Percentiles rank a stretch among this genome's conserved stretches.
phyloP scores from a whole-genome alignment of 345 rosid genomes.

The Syzygium grande region DNA sequence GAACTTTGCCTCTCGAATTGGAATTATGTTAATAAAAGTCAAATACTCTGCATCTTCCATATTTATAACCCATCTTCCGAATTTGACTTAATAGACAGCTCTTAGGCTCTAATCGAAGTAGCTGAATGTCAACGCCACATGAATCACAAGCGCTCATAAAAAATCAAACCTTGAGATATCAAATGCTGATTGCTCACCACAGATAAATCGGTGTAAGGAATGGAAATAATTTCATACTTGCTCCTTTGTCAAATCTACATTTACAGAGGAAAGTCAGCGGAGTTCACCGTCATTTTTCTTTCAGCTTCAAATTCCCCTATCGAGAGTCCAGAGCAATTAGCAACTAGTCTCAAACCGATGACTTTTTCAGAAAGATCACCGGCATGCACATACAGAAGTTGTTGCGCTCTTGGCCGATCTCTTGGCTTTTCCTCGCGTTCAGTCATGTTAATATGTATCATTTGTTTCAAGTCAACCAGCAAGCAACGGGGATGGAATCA shows the following conservation, averaged over 20 bases:
- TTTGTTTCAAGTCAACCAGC: background rate
- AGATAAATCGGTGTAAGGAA: background rate
- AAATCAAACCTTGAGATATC: background rate
- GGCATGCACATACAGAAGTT: background rate
- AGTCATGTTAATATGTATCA: background rate
- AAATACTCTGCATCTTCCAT: background rate
- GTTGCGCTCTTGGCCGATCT: background rate
- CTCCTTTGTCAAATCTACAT: background rate
- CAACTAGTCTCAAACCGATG: background rate
- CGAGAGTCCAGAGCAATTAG: background rate
- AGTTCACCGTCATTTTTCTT: background rate
- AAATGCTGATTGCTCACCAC: background rate
- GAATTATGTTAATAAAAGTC: background rate
- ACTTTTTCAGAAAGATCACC: background rate
- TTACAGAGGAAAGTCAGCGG: background rate
- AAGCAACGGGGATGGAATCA: background rate
- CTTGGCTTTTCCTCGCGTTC: background rate
- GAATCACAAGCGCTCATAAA: background rate
- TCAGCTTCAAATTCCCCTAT: background rate
- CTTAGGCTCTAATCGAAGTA: background rate
- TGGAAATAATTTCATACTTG: background rate
- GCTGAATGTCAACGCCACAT: background rate
- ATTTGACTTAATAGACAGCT: background rate
- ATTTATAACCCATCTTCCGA: background rate
- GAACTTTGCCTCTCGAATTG: background rate